Evolutionary conservation across 345 rosid genomes (phyloP), one percentile per base, ranked within the genome.

Genomic region (Eucalyptus viminalis): DNA sequence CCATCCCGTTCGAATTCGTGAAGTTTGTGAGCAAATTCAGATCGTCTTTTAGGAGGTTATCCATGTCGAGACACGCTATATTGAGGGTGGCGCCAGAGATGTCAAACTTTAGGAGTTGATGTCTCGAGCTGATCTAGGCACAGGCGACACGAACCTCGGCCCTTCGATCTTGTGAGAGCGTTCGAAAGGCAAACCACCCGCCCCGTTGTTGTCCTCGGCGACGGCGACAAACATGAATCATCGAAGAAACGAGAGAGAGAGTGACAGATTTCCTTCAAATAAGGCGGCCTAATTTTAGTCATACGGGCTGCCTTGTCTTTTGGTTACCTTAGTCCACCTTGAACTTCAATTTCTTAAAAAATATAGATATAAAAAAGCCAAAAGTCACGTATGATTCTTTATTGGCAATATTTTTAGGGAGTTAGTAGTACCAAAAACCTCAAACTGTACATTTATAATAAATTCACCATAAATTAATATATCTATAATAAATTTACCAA

Each of bases 381-480:
- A 60, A 27, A 12, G 31, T 27, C 31, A 60, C 1, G 15, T 27
- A 0, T 25, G 69, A 62, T 13, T 62, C 31, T 65, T 65, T 17
- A 7, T 14, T 0, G 5, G 4, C 1, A 4, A 60, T 60, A 27
- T 0, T 60, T 60, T 60, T 58, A 24, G 27, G 29, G 6, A 11
- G n/a, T 58, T 58, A 0, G 0, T 58, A 58, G 6, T 0, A 10
- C 2, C 0, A 24, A 24, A 58, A 58, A 56, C 13, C 62, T 11
- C 29, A 56, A 10, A 56, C 22, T 56, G 2, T 9, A 4, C 4
- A 8, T 8, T 2, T 19, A 0, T 19, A 1, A 54, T 9, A 8
- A 1, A 21, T 56, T 56, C 1, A 24, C 1, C 14, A 10, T 22
- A 58, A 58, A 58, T 1, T 58, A 58, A 25, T 25, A 11, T 0